Conservation (phyloP, 148 eudicot genomes). For the Rhododendron vialii region DNA sequence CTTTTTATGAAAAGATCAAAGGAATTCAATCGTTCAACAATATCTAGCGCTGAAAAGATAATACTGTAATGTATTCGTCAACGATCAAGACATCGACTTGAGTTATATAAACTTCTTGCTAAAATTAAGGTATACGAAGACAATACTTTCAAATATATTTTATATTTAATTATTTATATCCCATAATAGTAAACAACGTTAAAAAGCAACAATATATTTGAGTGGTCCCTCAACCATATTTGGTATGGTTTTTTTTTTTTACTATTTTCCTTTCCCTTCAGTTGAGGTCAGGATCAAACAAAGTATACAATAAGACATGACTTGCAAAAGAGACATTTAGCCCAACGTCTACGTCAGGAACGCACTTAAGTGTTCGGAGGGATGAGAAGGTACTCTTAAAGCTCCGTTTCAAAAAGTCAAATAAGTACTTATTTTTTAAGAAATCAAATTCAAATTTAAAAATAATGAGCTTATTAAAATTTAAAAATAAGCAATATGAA, state of each 20-base stretch:
- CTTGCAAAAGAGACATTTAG: no score
- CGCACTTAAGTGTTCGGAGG: no score
- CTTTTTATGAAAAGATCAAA: no score
- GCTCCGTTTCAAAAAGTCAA: no score
- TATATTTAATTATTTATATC: not conserved
- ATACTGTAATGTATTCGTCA: not conserved
- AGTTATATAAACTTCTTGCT: not conserved
- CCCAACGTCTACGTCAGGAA: no score
- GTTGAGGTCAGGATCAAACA: not conserved
- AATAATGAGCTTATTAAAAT: no score
- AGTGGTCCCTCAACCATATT: not conserved
- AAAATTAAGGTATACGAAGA: not conserved
- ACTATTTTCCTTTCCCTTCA: not conserved
- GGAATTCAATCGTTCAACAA: not conserved
- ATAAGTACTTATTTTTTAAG: no score
- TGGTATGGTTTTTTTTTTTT: not conserved
- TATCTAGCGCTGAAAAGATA: not conserved
- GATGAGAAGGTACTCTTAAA: no score
- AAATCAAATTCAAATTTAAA: no score
- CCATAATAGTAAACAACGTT: not conserved
- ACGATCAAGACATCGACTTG: not conserved
- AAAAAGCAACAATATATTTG: not conserved
- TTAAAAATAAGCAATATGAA: no score
- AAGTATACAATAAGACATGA: not conserved
- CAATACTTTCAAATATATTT: not conserved